These are phyloP conservation scores for Mucor plumbeus DNA, from an alignment of 371 early-diverging fungal genomes.

Conservation along the genomic window DNA sequence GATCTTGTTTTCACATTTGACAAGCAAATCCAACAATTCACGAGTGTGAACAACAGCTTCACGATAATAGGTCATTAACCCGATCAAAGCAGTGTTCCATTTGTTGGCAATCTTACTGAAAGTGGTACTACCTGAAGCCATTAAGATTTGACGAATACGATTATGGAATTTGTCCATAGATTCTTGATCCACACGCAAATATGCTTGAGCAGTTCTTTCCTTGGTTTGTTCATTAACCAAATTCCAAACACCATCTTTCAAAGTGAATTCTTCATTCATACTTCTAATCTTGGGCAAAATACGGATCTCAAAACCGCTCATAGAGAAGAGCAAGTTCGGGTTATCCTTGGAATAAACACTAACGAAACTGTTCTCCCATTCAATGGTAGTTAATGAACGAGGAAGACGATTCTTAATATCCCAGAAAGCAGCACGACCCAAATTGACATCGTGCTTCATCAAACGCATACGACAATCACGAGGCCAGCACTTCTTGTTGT, in stretches of 20 bases:
- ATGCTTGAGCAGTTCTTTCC: slow-evolving; percentile 97
- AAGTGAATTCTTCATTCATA: slow-evolving; percentile 85
- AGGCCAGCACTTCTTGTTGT: slow-evolving; percentile 97
- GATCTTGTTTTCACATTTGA: slow-evolving; percentile 97
- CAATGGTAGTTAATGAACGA: slow-evolving; percentile 94
- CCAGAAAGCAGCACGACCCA: slow-evolving; percentile 93
- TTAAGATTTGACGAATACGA: slow-evolving; percentile 96
- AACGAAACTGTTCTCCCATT: slow-evolving; percentile 97
- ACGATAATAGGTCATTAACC: slow-evolving; percentile 97
- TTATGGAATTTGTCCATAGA: slow-evolving; percentile 93
- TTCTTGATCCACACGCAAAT: slow-evolving; percentile 93
- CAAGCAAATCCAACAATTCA: slow-evolving; percentile 94
- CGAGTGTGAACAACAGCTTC: slow-evolving; percentile 98
- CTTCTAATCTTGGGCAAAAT: slow-evolving; percentile 90
- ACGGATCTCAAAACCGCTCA: slow-evolving; percentile 91
- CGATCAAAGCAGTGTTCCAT: slow-evolving; percentile 94
- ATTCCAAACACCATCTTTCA: slow-evolving; percentile 97
- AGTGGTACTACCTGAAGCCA: slow-evolving; percentile 96
- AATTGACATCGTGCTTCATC: slow-evolving; percentile 96
- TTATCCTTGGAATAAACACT: slow-evolving; percentile 97
- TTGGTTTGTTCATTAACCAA: slow-evolving; percentile 95
- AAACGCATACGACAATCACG: slow-evolving; percentile 98
- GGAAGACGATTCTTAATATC: slow-evolving; percentile 98
- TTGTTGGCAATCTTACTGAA: slow-evolving; percentile 99
- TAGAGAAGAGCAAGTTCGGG: slow-evolving; percentile 93